These are phyloP conservation scores for Thinopyrum obtusiflorum DNA, from an alignment of 202 grass and related monocot genomes.

Conservation along the genomic window DNA sequence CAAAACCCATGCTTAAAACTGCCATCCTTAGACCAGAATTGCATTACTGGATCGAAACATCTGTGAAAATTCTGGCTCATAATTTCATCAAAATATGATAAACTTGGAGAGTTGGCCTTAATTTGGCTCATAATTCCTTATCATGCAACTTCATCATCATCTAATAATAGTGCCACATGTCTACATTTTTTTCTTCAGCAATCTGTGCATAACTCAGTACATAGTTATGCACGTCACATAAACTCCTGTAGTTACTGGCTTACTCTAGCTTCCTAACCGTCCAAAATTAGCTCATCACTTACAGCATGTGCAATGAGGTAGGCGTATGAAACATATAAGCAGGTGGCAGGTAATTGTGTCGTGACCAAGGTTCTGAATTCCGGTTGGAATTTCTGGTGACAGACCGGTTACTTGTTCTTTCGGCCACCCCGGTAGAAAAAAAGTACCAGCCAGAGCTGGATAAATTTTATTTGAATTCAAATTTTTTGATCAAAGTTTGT, in stretches of 20 bases:
- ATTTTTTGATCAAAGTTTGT: no score
- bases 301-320: not conserved
- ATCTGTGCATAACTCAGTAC: slow-evolving; percentile 14
- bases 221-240: not conserved
- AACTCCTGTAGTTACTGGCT: not conserved
- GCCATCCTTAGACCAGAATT: not conserved
- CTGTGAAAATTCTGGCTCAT: not conserved
- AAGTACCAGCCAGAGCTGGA: no score
- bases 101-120: not conserved
- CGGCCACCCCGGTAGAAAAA: no score
- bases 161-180: not conserved
- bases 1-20: not conserved
- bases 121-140: not conserved
- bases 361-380: no score
- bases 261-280: not conserved
- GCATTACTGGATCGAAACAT: not conserved
- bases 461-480: no score
- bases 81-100: not conserved
- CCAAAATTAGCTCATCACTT: not conserved
- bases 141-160: not conserved
- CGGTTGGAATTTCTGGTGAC: no score
- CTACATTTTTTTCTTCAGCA: not conserved
- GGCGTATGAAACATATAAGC: not conserved
- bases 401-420: no score
- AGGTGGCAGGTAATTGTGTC: not conserved